Evolutionary conservation across 371 early-diverging fungal genomes (phyloP).

Genomic region (Blakeslea trispora): DNA sequence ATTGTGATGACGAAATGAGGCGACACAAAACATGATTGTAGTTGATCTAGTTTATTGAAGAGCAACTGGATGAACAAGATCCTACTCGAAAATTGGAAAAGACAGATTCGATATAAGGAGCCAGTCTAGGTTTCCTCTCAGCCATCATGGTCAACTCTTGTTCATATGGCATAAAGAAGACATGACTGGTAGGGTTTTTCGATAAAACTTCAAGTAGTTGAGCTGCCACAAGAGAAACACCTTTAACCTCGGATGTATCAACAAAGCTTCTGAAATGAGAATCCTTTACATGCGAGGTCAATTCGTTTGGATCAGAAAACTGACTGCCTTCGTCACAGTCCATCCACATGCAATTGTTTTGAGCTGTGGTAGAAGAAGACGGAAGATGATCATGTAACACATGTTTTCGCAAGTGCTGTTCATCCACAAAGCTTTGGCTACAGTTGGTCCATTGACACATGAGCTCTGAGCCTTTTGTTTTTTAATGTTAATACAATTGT

Average conservation of each 20-base stretch:
- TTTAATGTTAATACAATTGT: too few species aligned
- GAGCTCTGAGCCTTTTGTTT: slow-evolving; percentile 20
- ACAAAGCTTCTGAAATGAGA: slow-evolving; percentile 27
- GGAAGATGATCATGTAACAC: slow-evolving; percentile 53
- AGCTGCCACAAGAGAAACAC: slow-evolving; percentile 66
- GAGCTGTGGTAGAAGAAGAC: slow-evolving; percentile 8
- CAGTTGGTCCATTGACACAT: slow-evolving; percentile 62
- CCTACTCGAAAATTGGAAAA: slow-evolving; percentile 25
- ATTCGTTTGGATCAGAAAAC: slow-evolving; percentile 16
- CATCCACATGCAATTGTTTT: slow-evolving; percentile 50
- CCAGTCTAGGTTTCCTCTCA: slow-evolving; percentile 30
- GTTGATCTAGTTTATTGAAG: not conserved
- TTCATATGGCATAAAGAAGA: slow-evolving; percentile 61
- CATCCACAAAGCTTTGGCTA: slow-evolving; percentile 44
- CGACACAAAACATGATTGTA: too few species aligned
- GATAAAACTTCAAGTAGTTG: slow-evolving; percentile 67
- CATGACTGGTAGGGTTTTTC: slow-evolving; percentile 52
- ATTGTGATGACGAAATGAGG: too few species aligned
- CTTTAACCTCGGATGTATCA: slow-evolving; percentile 43
- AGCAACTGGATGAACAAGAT: slow-evolving; percentile 14
- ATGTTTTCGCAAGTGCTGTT: slow-evolving; percentile 49
- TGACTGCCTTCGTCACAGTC: slow-evolving; percentile 28
- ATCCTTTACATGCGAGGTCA: slow-evolving; percentile 16
- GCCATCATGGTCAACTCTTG: slow-evolving; percentile 25
- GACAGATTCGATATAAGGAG: slow-evolving; percentile 26